Evolutionary conservation across 345 rosid species (phyloP), one percentile per base, ranked within the genome.

Genomic region (Gossypium turneri): DNA sequence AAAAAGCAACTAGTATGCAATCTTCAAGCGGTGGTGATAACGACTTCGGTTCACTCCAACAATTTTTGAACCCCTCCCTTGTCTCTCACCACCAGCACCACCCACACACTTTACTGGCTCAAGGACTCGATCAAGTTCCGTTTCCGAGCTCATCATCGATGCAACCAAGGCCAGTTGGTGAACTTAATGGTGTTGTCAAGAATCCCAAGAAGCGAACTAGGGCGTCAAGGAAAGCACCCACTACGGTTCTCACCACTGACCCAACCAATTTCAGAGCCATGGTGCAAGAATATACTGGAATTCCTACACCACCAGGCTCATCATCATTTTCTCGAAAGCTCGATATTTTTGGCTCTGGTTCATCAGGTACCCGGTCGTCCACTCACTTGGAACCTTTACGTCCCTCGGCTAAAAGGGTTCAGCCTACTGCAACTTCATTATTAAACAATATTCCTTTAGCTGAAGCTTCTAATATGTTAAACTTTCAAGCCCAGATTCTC

Each of bases 231-330:
- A 80, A 96, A 45, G 97, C 98, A 8, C 97, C 97, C 0, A 94
- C 98, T 57, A 92, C 98, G 0, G 90, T 94, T 77, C 90, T 94
- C 52, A 89, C 93, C 62, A 94, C 98, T n/a, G 96, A 94, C 88
- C 85, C 98, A 2, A 84, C 90, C 4, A 94, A 94, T 81, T 94
- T 94, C 79, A 77, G 97, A 78, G 88, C 92, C 68, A 94, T 94
- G 98, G 98, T 94, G 76, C 98, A 94, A 78, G 98, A 94, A 73
- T 94, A 92, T 79, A 94, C 98, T 0, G 98, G 98, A 53, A 88
- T 90, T 59, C 94, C 98, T 0, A 80, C 92, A 5, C 89, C 94
- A 0, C 97, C 98, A 0, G 86, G 81, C 58, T 81, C 86, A 1
- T 84, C 87, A 2, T 76, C 91, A 0, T 89, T 80, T 76, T 80